Conservation (phyloP, 2,329 filamentous ascomycete species). For the Furcasterigmium furcatum region DNA sequence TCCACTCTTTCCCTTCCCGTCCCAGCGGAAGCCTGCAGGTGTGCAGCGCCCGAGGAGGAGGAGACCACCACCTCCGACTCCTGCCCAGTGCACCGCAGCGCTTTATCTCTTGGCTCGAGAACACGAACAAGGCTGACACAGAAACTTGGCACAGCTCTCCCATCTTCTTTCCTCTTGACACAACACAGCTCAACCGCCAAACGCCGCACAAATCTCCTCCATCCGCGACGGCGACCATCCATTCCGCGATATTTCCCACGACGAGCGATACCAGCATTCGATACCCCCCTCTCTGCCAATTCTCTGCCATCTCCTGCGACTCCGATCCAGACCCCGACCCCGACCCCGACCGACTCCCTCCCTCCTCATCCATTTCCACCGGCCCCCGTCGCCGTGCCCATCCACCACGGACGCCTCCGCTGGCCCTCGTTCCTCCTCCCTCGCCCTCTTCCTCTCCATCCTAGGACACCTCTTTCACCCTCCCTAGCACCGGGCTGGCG, state of each 20-base stretch:
- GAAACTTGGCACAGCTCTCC: constrained; percentile 1
- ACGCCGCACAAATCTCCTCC: no score
- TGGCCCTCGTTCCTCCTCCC: constrained; percentile 39
- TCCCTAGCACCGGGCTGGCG: constrained; percentile 35
- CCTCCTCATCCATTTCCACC: not conserved
- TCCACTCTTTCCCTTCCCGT: not conserved
- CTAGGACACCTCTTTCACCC: constrained; percentile 50
- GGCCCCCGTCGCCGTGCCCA: constrained; percentile 1
- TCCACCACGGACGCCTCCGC: constrained; percentile 44
- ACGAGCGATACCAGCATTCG: not conserved
- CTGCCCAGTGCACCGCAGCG: no score
- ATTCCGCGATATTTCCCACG: not conserved
- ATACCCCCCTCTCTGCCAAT: not conserved
- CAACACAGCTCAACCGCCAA: no score
- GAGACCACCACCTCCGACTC: not conserved
- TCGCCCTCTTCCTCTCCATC: constrained; percentile 42
- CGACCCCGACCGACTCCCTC: no score
- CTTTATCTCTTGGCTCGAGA: not conserved
- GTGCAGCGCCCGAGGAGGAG: not conserved
- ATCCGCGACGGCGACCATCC: no score
- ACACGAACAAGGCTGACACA: constrained; percentile 4
- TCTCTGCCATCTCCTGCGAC: no score
- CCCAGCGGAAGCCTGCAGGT: no score
- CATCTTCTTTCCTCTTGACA: not conserved
- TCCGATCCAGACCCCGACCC: no score